A percentile compares a stretch with the other conserved stretches of the same genome.
Conservation (phyloP, 208 protist genomes). For the Strigomonas culicis region DNA sequence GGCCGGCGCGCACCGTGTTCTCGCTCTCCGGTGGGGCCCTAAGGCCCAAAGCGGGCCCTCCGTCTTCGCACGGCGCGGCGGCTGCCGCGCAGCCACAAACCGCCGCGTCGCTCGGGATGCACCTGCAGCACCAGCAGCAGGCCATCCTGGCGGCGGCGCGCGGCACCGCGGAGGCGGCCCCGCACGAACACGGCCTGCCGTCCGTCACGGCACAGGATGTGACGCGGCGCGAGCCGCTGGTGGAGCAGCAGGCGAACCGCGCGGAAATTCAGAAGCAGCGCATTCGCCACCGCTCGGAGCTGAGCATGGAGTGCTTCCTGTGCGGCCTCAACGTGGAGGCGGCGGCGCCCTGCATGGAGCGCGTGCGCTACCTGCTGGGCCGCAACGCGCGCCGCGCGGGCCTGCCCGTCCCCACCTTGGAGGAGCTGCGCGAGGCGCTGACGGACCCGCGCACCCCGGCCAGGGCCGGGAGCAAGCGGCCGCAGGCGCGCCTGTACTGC, state of each 20-base stretch:
- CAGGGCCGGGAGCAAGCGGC: background rate
- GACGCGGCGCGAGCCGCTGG: slow-evolving; percentile 41
- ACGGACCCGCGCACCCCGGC: slow-evolving; percentile 30
- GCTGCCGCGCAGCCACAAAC: slow-evolving; percentile 24
- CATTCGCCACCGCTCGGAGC: slow-evolving; percentile 51
- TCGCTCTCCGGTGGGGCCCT: slow-evolving; percentile 3
- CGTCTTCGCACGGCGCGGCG: slow-evolving; percentile 21
- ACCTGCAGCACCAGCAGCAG: slow-evolving; percentile 13
- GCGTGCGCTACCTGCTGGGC: slow-evolving; percentile 49
- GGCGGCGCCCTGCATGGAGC: slow-evolving; percentile 30
- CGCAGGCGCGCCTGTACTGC: slow-evolving; percentile 39
- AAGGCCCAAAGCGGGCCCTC: slow-evolving; percentile 10
- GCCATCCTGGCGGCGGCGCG: too few species aligned
- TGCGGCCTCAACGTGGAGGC: slow-evolving; percentile 67
- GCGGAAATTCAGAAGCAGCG: slow-evolving; percentile 65
- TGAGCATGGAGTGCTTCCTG: slow-evolving; percentile 60
- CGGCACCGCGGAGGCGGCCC: background rate
- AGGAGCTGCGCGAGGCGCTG: slow-evolving; percentile 47
- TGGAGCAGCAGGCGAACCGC: slow-evolving; percentile 52
- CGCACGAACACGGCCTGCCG: slow-evolving; percentile 39
- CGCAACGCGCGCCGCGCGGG: slow-evolving; percentile 59
- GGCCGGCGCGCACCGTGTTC: background rate
- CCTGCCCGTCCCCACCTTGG: slow-evolving; percentile 42
- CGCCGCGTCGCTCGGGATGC: slow-evolving; percentile 25
- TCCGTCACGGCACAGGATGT: slow-evolving; percentile 37